phyloP scores from a whole-genome alignment of 495 filamentous ascomycete species.

The Lasiosphaeria ovina region DNA sequence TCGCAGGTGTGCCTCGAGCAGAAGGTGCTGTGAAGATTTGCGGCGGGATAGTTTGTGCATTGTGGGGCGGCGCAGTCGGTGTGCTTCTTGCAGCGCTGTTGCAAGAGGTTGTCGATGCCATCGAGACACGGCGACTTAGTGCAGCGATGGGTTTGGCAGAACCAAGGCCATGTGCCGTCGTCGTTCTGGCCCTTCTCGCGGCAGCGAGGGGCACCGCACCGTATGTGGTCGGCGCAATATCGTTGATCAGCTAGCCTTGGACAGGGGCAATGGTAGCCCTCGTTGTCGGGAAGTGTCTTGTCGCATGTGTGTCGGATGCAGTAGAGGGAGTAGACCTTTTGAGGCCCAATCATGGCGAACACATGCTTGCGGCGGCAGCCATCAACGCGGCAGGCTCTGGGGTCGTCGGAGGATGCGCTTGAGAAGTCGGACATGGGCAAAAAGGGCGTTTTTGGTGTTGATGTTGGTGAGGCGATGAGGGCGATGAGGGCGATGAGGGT shows the following conservation, averaged over 20 bases:
- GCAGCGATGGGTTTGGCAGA: constrained; percentile 15
- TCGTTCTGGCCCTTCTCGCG: constrained; percentile 2
- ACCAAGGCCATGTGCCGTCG: neutral
- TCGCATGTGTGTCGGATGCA: neutral
- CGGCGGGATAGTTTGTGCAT: constrained; percentile 6
- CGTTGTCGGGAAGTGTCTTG: neutral
- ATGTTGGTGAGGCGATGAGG: neutral
- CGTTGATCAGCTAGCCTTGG: neutral
- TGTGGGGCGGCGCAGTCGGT: constrained; percentile 13
- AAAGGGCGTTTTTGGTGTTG: neutral
- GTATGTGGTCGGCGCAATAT: neutral
- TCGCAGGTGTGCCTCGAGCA: constrained; percentile 14
- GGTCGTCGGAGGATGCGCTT: neutral
- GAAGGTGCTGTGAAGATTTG: constrained; percentile 7
- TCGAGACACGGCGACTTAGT: constrained; percentile 4
- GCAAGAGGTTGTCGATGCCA: constrained; percentile 9
- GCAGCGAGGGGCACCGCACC: neutral
- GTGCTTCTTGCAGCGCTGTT: constrained; percentile 12
- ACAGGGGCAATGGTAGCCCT: neutral
- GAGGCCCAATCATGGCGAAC: neutral
- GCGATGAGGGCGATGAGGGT: neutral
- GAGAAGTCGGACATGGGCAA: neutral
- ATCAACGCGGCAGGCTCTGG: neutral
- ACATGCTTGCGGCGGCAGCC: neutral
- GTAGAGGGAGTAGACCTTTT: neutral